Conservation (phyloP, 2,329 filamentous ascomycete species). For the Aspergillus sergii region DNA sequence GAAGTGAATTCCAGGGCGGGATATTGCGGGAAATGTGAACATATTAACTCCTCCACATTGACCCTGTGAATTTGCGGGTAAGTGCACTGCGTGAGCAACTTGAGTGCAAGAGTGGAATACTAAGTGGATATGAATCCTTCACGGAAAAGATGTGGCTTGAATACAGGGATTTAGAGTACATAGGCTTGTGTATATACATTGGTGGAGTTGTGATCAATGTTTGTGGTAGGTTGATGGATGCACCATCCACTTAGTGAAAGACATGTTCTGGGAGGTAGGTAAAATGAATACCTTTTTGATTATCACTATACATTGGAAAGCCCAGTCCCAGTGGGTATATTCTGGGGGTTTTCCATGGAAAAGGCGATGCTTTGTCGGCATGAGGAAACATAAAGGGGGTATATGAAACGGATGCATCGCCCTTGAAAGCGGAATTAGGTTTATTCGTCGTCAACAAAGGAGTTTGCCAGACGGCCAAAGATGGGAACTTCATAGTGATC, state of each 20-base stretch:
- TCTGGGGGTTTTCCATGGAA: not conserved
- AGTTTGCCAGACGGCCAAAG: conserved; percentile 81
- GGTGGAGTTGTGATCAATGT: not conserved
- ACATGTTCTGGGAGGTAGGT: not conserved
- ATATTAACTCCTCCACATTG: not conserved
- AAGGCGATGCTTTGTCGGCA: not conserved
- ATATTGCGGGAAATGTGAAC: not conserved
- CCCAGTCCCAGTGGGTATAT: not conserved
- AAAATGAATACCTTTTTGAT: not conserved
- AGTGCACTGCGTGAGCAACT: not conserved
- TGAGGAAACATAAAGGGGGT: not conserved
- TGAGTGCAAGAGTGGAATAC: not conserved
- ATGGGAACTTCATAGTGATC: conserved; percentile 81
- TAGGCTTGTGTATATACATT: conserved; percentile 3
- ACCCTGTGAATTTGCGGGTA: not conserved
- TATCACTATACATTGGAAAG: not conserved
- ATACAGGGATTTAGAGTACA: conserved; percentile 3
- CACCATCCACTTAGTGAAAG: not conserved
- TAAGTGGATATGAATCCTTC: not conserved
- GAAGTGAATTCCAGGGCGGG: not conserved
- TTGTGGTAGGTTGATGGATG: not conserved
- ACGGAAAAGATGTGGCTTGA: not conserved
- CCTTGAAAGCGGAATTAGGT: not conserved
- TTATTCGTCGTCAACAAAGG: conserved; percentile 85
- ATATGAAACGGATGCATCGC: not conserved